Conservation (phyloP, 768 basidiomycete species). For the Trichaptum fuscoviolaceum region DNA sequence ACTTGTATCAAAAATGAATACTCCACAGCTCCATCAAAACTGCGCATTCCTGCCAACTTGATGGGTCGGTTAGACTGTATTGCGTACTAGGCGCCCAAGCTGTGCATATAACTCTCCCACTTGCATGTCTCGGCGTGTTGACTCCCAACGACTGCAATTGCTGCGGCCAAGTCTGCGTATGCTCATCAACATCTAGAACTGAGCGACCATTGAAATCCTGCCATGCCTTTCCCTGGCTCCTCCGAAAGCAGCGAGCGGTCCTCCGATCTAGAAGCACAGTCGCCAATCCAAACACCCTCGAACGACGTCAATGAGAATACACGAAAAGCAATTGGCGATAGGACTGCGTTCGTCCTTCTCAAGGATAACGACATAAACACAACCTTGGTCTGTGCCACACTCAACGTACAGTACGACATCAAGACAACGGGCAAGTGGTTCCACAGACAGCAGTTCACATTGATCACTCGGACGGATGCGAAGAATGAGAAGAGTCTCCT, state of each 20-base stretch:
- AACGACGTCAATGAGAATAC: neutral
- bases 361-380: neutral
- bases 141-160: neutral
- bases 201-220: neutral
- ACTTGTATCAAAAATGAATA: neutral
- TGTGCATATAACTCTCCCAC: neutral
- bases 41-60: neutral
- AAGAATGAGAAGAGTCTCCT: neutral
- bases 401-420: neutral
- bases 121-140: neutral
- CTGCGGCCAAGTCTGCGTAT: neutral
- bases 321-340: neutral
- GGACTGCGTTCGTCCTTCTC: neutral
- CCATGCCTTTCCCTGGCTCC: neutral
- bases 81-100: neutral
- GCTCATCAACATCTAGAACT: neutral
- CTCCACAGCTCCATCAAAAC: neutral
- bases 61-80: neutral
- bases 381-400: neutral
- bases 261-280: neutral
- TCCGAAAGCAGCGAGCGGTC: neutral
- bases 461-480: neutral
- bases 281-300: neutral
- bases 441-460: neutral
- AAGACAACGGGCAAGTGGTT: neutral